Percentiles rank a stretch among this genome's conserved stretches.
Evolutionary conservation across 306 rosid species (phyloP).

Genomic region (Gastrolobium bilobum): DNA sequence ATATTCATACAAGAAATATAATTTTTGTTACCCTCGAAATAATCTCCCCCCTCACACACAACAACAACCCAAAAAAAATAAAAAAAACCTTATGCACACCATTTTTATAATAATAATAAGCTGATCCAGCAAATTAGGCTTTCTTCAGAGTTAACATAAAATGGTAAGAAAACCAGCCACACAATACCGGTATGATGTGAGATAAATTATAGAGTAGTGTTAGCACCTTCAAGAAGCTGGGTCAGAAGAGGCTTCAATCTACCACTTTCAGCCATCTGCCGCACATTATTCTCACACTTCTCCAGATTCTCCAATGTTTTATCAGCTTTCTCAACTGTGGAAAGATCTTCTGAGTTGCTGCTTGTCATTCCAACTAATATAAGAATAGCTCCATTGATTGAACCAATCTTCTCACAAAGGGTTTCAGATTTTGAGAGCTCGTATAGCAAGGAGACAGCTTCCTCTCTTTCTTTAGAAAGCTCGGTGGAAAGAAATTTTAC

Average conservation of each 20-base stretch:
- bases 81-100: conserved; percentile 29
- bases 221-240: conserved; percentile 89
- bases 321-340: conserved; percentile 81
- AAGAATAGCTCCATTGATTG: conserved; percentile 92
- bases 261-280: conserved; percentile 95
- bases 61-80: background rate
- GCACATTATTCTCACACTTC: conserved; percentile 86
- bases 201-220: conserved; percentile 31
- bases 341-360: conserved; percentile 87
- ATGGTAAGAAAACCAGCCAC: conserved; percentile 23
- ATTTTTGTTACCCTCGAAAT: conserved; percentile 7
- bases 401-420: conserved; percentile 92
- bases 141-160: conserved; percentile 18
- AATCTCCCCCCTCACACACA: background rate
- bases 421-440: conserved; percentile 91
- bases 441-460: conserved; percentile 90
- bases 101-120: conserved; percentile 24
- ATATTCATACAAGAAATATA: conserved; percentile 18
- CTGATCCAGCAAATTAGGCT: conserved; percentile 31
- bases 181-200: background rate
- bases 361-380: conserved; percentile 96
- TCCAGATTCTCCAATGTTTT: conserved; percentile 87
- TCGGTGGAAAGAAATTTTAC: conserved; percentile 88
- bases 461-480: conserved; percentile 91
- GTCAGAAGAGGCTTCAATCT: conserved; percentile 88